phyloP scores from a whole-genome alignment of 225 moss, liverwort and hornwort species.

The Lunularia cruciata region DNA sequence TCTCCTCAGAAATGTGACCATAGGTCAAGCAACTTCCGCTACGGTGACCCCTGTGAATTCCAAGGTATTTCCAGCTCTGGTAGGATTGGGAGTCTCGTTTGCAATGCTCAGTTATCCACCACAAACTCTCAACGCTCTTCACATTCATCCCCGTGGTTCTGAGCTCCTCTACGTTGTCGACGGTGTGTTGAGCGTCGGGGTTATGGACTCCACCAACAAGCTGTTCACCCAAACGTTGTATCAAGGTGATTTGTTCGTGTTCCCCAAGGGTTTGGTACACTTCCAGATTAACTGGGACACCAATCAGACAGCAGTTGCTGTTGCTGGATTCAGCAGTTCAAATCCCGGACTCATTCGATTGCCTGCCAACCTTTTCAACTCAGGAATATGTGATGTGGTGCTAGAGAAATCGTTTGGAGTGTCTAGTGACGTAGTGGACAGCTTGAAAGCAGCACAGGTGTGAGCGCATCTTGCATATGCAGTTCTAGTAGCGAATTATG shows the following conservation, averaged over 20 bases:
- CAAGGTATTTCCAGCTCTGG: conserved; percentile 3
- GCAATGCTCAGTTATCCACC: conserved; percentile 1
- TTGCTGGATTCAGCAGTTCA: conserved; percentile 16
- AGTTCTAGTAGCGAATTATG: too few species aligned
- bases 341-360: conserved; percentile 6
- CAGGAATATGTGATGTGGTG: neutral
- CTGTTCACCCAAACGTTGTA: conserved; percentile 13
- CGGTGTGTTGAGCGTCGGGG: too few species aligned
- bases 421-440: too few species aligned
- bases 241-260: conserved; percentile 26
- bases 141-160: conserved; percentile 22
- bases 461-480: too few species aligned
- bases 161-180: conserved; percentile 23
- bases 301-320: neutral
- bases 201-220: conserved; percentile 24
- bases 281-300: conserved; percentile 15
- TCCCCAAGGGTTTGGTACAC: conserved; percentile 13
- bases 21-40: too few species aligned
- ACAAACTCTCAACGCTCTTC: conserved; percentile 9
- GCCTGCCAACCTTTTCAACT: conserved; percentile 1
- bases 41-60: too few species aligned
- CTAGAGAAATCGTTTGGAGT: conserved; percentile 15
- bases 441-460: too few species aligned
- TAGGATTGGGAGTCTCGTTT: conserved; percentile 14
- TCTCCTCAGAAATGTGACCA: too few species aligned